Conservation (phyloP, 371 early-diverging fungal species). For the Paraphysoderma sedebokerense region DNA sequence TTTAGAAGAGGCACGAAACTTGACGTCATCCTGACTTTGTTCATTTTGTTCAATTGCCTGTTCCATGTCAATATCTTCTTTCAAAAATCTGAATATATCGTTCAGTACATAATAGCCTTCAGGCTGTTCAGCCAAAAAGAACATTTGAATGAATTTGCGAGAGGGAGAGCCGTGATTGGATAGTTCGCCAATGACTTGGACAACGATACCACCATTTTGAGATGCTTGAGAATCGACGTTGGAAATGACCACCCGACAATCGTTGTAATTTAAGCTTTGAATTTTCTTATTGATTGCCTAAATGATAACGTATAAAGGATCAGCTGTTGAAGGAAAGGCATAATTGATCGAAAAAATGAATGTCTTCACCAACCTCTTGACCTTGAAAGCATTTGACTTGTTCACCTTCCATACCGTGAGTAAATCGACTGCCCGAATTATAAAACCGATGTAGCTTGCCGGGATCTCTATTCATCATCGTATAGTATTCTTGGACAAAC, state of each 20-base stretch:
- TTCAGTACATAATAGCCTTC: slow-evolving; percentile 83
- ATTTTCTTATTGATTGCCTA: slow-evolving; percentile 56
- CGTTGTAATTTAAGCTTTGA: slow-evolving; percentile 47
- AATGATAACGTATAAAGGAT: background rate
- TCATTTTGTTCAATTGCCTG: too few relatives aligned
- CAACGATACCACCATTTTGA: slow-evolving; percentile 54
- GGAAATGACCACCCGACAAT: slow-evolving; percentile 70
- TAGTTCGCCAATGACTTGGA: slow-evolving; percentile 88
- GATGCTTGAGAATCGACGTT: slow-evolving; percentile 78
- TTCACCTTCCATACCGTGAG: slow-evolving; percentile 74
- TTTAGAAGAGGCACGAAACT: too few relatives aligned
- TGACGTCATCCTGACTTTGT: too few relatives aligned
- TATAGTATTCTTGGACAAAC: slow-evolving; percentile 93
- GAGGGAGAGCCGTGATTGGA: slow-evolving; percentile 55
- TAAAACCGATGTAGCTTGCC: slow-evolving; percentile 72
- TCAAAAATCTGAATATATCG: slow-evolving; percentile 86
- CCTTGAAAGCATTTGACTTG: slow-evolving; percentile 35
- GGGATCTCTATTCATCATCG: slow-evolving; percentile 75
- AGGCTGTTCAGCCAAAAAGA: slow-evolving; percentile 72
- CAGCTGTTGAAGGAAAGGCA: slow-evolving; percentile 13
- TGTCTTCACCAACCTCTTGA: slow-evolving; percentile 36
- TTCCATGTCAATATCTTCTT: slow-evolving; percentile 37
- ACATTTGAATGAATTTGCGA: slow-evolving; percentile 83
- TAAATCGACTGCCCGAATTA: slow-evolving; percentile 52
- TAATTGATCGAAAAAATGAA: background rate